These are phyloP conservation scores for Talaromyces rugulosus DNA, from an alignment of 2,329 filamentous ascomycete genomes.

Conservation along the genomic window DNA sequence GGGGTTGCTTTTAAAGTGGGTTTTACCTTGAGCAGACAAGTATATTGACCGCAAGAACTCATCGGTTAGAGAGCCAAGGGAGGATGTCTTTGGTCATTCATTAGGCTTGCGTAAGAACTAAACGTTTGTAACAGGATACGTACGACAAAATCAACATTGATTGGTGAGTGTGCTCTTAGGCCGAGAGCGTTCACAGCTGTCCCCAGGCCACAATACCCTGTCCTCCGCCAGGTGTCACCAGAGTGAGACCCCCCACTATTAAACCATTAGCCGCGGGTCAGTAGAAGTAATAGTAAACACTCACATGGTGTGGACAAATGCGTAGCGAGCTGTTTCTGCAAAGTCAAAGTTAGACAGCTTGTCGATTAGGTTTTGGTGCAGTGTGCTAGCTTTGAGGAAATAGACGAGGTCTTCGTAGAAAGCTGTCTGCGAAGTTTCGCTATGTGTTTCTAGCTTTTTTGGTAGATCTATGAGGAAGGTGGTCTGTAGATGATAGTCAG, in stretches of 20 bases:
- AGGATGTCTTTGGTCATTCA: conserved; percentile 59
- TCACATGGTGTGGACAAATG: conserved; percentile 82
- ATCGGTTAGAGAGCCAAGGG: conserved; percentile 70
- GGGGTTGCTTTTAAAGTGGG: background rate
- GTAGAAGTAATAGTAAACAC: conserved; percentile 24
- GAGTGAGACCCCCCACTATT: conserved; percentile 55
- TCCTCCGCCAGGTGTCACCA: conserved; percentile 46
- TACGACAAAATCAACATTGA: conserved; percentile 72
- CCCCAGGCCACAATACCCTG: conserved; percentile 72
- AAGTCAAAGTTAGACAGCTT: conserved; percentile 82
- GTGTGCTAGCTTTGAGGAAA: conserved; percentile 64
- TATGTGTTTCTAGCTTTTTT: conserved; percentile 27
- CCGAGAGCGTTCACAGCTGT: conserved; percentile 62
- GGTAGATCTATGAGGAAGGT: conserved; percentile 93
- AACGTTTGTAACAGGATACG: conserved; percentile 7
- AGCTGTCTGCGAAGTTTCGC: conserved; percentile 31
- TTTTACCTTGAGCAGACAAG: conserved; percentile 53
- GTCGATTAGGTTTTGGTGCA: conserved; percentile 60
- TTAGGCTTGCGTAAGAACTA: conserved; percentile 5
- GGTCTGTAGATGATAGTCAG: conserved; percentile 44
- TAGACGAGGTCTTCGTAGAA: conserved; percentile 69
- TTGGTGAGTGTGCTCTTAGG: conserved; percentile 49
- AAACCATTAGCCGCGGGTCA: conserved; percentile 8
- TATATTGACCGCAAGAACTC: conserved; percentile 61
- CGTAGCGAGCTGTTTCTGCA: conserved; percentile 63